Conservation (phyloP, 805 yeast species). For the Wickerhamiella australiensis region DNA sequence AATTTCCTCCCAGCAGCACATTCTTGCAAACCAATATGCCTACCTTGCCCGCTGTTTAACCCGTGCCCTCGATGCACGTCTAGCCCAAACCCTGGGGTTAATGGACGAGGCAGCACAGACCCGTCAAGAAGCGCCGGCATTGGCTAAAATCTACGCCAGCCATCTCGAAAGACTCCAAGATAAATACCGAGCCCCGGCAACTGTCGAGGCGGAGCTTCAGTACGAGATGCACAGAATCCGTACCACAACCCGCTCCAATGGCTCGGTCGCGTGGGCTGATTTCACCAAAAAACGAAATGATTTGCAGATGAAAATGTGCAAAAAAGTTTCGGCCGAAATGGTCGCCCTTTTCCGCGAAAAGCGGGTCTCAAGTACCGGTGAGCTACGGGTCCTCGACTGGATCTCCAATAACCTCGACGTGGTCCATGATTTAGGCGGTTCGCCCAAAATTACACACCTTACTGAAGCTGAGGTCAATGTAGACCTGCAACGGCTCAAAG, state of each 20-base stretch:
- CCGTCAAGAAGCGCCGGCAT: conserved; percentile 8
- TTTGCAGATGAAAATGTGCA: conserved; percentile 21
- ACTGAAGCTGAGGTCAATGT: conserved; percentile 17
- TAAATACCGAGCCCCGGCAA: not conserved
- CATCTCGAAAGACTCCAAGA: conserved; percentile 12
- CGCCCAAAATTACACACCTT: conserved; percentile 18
- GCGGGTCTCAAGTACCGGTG: conserved; percentile 14
- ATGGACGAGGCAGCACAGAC: conserved; percentile 16
- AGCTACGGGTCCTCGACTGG: conserved; percentile 19
- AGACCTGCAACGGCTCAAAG: conserved; percentile 17
- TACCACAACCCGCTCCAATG: conserved; percentile 19
- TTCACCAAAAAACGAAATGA: conserved; percentile 22
- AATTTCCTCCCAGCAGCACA: conserved; percentile 2
- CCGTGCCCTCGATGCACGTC: conserved; percentile 18
- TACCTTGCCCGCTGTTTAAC: conserved; percentile 17
- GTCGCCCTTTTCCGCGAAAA: conserved; percentile 22
- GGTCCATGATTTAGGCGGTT: conserved; percentile 18
- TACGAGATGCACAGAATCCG: conserved; percentile 20
- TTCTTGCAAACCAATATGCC: conserved; percentile 17
- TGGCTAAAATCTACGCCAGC: conserved; percentile 13
- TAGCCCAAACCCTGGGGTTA: conserved; percentile 16
- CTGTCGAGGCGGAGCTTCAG: conserved; percentile 10
- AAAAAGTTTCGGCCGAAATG: conserved; percentile 19
- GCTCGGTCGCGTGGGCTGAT: conserved; percentile 25
- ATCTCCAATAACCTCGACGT: conserved; percentile 23